Evolutionary conservation across 2,329 filamentous ascomycete species (phyloP), one percentile per base, ranked within the genome.

Genomic region (Aspergillus sp.): DNA sequence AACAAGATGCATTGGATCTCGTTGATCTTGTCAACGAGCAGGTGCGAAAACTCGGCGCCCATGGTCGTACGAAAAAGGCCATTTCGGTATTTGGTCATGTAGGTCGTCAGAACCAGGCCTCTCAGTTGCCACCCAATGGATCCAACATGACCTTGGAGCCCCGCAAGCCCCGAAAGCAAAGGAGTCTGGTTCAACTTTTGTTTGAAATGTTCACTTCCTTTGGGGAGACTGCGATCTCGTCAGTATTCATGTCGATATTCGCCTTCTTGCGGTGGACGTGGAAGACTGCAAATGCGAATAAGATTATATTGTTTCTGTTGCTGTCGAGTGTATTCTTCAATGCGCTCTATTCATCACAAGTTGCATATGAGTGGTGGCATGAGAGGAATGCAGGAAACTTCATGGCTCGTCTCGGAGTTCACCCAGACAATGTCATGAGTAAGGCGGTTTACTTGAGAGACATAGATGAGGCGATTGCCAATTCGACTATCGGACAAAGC

Each of bases 371-470:
- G 2, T 97, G 90, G 90, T 95, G 88, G 86, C 78, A 81, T 41
- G 91, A 97, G 70, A 81, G 89, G 49, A 84, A 81, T 50, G 89
- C 90, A 1, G 80, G 79, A 13, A 83, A 77, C 37, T 95, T 91
- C 66, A 93, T 98, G 89, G 74, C 75, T 30, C 78, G 84, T 10
- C 72, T 97, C 12, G 91, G 91, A 7, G 83, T 97, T 6, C 79
- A 80, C 3, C 88, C 90, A 6, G 86, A 94, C 56, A 69, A 78
- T 17, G 79, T 85, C 53, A 91, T 96, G 87, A 87, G 85, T 68
- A 89, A 85, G 66, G 83, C 88, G 7, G 82, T 98, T 22, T 95
- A 93, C 63, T 70, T 96, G 48, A 77, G 77, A 45, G 91, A 97
- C 65, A 74, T 97, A 44, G 84, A 90, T 49, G 81, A 86, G 53